Conservation (phyloP, 1,284 basidiomycete species). For the Pseudozyma sp. region DNA sequence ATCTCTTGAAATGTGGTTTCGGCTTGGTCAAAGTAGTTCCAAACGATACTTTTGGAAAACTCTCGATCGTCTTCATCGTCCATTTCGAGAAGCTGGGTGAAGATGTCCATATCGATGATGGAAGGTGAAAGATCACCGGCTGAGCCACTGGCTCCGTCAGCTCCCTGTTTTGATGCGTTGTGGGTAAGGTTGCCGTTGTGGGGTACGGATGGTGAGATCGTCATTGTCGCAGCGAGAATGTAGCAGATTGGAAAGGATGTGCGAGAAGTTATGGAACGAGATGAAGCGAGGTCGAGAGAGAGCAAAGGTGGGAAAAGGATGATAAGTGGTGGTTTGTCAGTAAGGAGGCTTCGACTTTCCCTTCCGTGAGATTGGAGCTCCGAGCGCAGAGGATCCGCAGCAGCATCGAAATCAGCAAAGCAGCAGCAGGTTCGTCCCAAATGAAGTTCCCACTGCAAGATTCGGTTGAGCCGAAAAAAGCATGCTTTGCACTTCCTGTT, state of each 20-base stretch:
- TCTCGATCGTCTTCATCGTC: conserved; percentile 83
- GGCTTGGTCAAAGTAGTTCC: conserved; percentile 78
- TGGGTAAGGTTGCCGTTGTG: not conserved
- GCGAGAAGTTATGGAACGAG: not conserved
- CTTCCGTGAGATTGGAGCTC: not conserved
- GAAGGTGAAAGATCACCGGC: conserved; percentile 50
- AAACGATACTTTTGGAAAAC: conserved; percentile 82
- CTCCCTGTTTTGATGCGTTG: conserved; percentile 14
- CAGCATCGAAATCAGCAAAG: no score
- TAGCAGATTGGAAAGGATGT: not conserved
- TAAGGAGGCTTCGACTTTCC: not conserved
- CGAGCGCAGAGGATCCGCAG: not conserved
- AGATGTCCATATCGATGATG: conserved; percentile 81
- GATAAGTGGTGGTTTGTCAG: not conserved
- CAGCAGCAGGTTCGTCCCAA: not conserved
- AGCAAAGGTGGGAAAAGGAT: not conserved
- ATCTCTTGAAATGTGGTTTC: conserved; percentile 80
- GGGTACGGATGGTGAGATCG: not conserved
- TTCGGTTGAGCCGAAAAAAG: not conserved
- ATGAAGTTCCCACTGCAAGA: not conserved
- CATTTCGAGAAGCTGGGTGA: conserved; percentile 87
- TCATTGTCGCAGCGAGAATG: not conserved
- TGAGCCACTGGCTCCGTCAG: conserved; percentile 32
- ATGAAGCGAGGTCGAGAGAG: not conserved
- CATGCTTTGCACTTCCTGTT: not conserved